These are phyloP conservation scores for Aphanomyces cochlioides DNA, from an alignment of 352 stramenopile genomes.

Conservation along the genomic window DNA sequence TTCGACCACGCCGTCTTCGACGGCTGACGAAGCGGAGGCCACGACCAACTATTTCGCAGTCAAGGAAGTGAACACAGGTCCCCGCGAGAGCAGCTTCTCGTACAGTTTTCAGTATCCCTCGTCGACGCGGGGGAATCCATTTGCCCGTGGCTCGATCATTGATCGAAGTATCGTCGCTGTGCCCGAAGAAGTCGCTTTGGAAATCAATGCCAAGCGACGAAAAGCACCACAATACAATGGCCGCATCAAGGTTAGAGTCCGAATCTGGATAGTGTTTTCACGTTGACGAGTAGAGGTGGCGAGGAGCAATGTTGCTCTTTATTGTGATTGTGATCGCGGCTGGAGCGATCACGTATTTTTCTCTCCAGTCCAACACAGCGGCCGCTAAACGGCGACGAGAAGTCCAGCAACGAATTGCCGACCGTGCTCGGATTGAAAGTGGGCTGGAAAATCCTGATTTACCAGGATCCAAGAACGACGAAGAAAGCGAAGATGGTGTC, in stretches of 20 bases:
- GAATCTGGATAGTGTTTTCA: not conserved
- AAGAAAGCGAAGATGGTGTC: conserved; percentile 56
- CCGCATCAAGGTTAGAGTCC: not conserved
- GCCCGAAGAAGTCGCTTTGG: not conserved
- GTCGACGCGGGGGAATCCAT: not conserved
- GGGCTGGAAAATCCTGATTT: not conserved
- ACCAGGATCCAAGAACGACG: not conserved
- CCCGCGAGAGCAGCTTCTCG: conserved; percentile 18
- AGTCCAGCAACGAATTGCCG: conserved; percentile 30
- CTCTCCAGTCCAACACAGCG: conserved; percentile 22
- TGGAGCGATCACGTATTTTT: conserved; percentile 32
- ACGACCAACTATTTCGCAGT: not conserved
- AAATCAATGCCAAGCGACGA: not conserved
- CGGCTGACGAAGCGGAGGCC: not conserved
- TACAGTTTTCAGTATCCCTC: conserved; percentile 2
- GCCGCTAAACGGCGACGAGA: conserved; percentile 28
- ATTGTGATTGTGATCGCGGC: conserved; percentile 32
- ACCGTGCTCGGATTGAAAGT: conserved; percentile 1
- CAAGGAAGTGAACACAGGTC: not conserved
- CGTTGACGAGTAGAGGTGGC: conserved; percentile 34
- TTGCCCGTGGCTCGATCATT: not conserved
- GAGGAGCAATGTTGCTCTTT: conserved; percentile 37
- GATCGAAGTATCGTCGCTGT: conserved; percentile 10
- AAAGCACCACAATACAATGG: conserved; percentile 16
- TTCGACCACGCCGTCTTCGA: not conserved